Evolutionary conservation across 148 eudicot species (phyloP), one percentile per base, ranked within the genome.

Genomic region (Fagopyrum tataricum): DNA sequence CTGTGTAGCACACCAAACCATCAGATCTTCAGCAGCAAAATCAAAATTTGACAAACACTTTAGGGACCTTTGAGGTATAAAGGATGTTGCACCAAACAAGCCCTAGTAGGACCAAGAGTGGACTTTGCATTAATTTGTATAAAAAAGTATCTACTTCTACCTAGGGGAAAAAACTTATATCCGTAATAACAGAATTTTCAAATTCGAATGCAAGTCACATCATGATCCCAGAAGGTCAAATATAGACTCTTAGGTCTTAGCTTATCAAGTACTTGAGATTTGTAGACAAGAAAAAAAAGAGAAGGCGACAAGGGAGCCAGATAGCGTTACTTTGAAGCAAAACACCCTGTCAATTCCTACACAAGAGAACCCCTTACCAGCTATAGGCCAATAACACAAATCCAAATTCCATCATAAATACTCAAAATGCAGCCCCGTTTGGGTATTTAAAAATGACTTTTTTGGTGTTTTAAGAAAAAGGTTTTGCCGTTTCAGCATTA

Each of bases 1-100:
- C 99, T 95, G 88, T 74, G 79, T 72, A 59, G 58, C 21, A 67
- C 20, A 68, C 52, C 51, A 69, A 39, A 64, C 17, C 20, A 64
- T 39, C 37, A 43, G 13, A 31, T 43, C 15, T 31, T 64, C 15
- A 64, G 20, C 26, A 64, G 43, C 42, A 39, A n/a, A 37, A 6
- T 64, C n/a, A 37, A 37, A 64, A 37, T 1, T 64, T 64, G 18
- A 64, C 69, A 64, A 13, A 18, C 43, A 64, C n/a, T 31, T 59
- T 41, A 31, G 37, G 37, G 37, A 31, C 37, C 37, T 2, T 31
- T 31, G 37, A 31, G 2, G 37, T 31, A 1, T 1, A 1, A 31
- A 31, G 37, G 37, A 31, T 31, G 37, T 31, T 31, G 2, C 37
- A 3, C 37, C 37, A 31, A 31, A n/a, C n/a, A 62, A 17, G 67